These are phyloP conservation scores for Lodderomyces orthopsilosis DNA, from an alignment of 1,139 yeast genomes.

Conservation along the genomic window DNA sequence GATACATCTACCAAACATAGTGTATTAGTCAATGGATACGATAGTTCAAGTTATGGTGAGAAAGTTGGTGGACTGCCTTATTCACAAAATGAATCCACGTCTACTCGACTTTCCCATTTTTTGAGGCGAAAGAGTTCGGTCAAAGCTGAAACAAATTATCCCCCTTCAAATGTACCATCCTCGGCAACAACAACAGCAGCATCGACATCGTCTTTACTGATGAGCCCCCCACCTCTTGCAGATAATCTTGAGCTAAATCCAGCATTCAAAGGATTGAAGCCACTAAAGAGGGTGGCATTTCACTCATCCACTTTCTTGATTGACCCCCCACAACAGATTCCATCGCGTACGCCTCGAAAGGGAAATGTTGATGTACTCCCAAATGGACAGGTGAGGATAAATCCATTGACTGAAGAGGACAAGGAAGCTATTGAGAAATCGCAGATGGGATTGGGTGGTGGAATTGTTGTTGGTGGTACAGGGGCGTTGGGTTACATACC, in stretches of 20 bases:
- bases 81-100: slow-evolving; percentile 6
- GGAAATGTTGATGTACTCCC: slow-evolving; percentile 67
- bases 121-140: slow-evolving; percentile 23
- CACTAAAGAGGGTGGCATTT: slow-evolving; percentile 68
- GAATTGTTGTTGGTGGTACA: slow-evolving; percentile 77
- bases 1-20: slow-evolving; percentile 35
- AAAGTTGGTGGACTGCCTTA: not conserved
- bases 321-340: slow-evolving; percentile 72
- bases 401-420: slow-evolving; percentile 63
- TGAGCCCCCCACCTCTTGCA: slow-evolving; percentile 10
- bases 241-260: slow-evolving; percentile 17
- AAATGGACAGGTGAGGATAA: slow-evolving; percentile 59
- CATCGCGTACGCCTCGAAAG: slow-evolving; percentile 60
- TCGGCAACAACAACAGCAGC: slow-evolving; percentile 4
- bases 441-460: slow-evolving; percentile 57
- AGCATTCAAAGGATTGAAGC: slow-evolving; percentile 28
- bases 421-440: slow-evolving; percentile 43
- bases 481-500: slow-evolving; percentile 52
- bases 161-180: slow-evolving; percentile 3
- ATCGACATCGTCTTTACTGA: slow-evolving; percentile 10
- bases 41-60: slow-evolving; percentile 13
- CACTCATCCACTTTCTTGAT: slow-evolving; percentile 69
- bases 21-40: slow-evolving; percentile 32
- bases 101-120: slow-evolving; percentile 25
- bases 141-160: not conserved